These are phyloP conservation scores for Calonectria fujianensis DNA, from an alignment of 2,329 filamentous ascomycete genomes.

Conservation along the genomic window DNA sequence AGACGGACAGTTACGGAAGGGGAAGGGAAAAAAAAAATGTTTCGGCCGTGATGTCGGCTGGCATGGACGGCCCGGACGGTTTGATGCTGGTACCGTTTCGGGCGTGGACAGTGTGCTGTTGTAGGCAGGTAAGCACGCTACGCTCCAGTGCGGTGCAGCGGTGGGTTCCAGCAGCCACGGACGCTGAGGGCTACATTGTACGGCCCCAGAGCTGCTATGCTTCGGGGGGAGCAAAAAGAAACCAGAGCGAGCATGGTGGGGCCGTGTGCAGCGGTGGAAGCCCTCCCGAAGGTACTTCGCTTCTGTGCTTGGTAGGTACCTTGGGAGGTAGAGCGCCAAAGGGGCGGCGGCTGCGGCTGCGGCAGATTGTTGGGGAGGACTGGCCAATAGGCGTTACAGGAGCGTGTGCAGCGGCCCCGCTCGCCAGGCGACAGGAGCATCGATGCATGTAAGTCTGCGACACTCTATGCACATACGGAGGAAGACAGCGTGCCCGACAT, in stretches of 20 bases:
- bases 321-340: constrained; percentile 18
- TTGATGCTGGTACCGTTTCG: constrained; percentile 35
- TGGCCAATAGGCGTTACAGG: constrained; percentile 19
- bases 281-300: constrained; percentile 27
- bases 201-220: constrained; percentile 3
- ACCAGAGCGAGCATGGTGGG: constrained; percentile 7
- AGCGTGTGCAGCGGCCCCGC: constrained; percentile 34
- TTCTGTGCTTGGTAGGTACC: constrained; percentile 7
- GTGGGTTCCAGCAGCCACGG: constrained; percentile 11
- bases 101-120: neutral
- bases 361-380: constrained; percentile 23
- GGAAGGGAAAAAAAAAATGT: constrained; percentile 22
- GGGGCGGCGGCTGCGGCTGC: constrained; percentile 29
- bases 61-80: constrained; percentile 28
- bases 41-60: constrained; percentile 30
- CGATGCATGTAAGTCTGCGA: constrained; percentile 37
- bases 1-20: constrained; percentile 32
- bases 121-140: constrained; percentile 17
- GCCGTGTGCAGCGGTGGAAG: constrained; percentile 21
- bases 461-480: constrained; percentile 31
- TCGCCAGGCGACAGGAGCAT: constrained; percentile 29
- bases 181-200: no score
- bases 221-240: neutral
- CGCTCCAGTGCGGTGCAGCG: constrained; percentile 26
- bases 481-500: constrained; percentile 23